A percentile compares a stretch with the other conserved stretches of the same genome.
Conservation (phyloP, 345 rosid genomes). For the Eucalyptus albens region DNA sequence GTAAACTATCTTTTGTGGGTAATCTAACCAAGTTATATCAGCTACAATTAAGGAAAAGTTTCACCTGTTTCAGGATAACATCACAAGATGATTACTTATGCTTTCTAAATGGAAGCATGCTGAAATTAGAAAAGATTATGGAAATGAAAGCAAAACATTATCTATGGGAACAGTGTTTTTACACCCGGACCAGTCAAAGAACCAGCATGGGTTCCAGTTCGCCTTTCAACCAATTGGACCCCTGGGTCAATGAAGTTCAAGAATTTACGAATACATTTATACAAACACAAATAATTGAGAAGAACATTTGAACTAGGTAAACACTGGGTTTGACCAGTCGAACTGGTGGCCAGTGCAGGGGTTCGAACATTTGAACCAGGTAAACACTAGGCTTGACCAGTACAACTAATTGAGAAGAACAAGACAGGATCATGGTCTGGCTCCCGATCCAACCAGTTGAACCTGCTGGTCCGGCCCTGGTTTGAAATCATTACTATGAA, state of each 20-base stretch:
- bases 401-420: neutral
- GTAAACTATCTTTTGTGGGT: neutral
- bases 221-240: neutral
- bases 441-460: neutral
- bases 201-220: neutral
- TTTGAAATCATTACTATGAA: neutral
- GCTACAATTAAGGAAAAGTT: neutral
- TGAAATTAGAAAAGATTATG: neutral
- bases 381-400: neutral
- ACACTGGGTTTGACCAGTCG: neutral
- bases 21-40: neutral
- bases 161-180: neutral
- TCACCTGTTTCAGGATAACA: neutral
- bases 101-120: neutral
- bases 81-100: neutral
- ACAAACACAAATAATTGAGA: neutral
- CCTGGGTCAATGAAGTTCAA: neutral
- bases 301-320: neutral
- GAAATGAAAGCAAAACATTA: neutral
- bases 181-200: neutral
- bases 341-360: neutral
- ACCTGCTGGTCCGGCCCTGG: neutral
- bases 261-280: neutral
- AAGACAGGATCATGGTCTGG: neutral
- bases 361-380: neutral